These are phyloP conservation scores for Plenodomus lindquistii DNA, from an alignment of 2,329 filamentous ascomycete species.

Conservation along the genomic window DNA sequence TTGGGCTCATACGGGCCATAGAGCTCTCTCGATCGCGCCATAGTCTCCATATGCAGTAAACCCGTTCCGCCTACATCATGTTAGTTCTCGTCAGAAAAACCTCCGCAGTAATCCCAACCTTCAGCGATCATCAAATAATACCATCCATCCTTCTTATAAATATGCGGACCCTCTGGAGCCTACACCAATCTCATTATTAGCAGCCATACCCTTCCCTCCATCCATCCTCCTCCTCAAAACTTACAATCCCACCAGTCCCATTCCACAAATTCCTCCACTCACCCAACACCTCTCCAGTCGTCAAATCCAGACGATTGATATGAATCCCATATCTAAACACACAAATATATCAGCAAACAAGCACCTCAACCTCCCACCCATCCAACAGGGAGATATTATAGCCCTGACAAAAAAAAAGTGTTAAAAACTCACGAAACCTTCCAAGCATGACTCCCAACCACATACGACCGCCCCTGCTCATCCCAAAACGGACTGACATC, in stretches of 20 bases:
- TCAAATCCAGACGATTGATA: slow-evolving; percentile 34
- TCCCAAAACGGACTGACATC: slow-evolving; percentile 62
- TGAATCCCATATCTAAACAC: slow-evolving; percentile 29
- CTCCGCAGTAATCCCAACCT: slow-evolving; percentile 33
- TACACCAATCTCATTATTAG: neutral
- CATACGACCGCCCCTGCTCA: slow-evolving; percentile 57
- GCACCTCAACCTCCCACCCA: too few species aligned
- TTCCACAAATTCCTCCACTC: slow-evolving; percentile 40
- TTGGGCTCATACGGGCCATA: slow-evolving; percentile 45
- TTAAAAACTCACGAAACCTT: slow-evolving; percentile 7
- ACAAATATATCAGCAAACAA: neutral
- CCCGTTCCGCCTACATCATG: slow-evolving; percentile 35
- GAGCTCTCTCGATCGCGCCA: slow-evolving; percentile 41
- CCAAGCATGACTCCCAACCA: slow-evolving; percentile 41
- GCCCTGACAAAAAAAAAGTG: too few species aligned
- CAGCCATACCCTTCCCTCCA: too few species aligned
- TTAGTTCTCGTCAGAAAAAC: neutral
- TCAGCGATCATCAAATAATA: slow-evolving; percentile 43
- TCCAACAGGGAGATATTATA: neutral
- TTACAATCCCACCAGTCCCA: slow-evolving; percentile 36
- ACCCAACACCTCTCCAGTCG: slow-evolving; percentile 28
- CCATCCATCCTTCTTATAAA: slow-evolving; percentile 42
- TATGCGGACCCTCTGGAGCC: slow-evolving; percentile 41
- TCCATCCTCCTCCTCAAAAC: neutral
- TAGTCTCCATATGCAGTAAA: slow-evolving; percentile 41